A percentile compares a stretch with the other conserved stretches of the same genome.
phyloP scores from a whole-genome alignment of 441 rosid genomes.

The Erysimum pusillum region DNA sequence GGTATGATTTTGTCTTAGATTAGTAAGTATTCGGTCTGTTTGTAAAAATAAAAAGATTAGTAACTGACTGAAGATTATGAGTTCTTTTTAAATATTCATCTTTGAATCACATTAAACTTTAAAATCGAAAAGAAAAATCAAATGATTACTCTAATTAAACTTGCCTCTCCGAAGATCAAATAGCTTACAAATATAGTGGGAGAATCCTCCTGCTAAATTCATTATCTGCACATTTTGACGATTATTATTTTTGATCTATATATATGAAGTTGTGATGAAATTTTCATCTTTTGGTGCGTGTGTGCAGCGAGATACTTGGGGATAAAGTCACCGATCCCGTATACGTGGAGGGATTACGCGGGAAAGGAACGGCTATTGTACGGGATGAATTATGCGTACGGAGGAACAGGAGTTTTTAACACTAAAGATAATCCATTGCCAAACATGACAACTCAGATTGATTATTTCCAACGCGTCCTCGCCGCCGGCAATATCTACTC shows the following conservation, averaged over 20 bases:
- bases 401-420: constrained; percentile 87
- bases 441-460: constrained; percentile 90
- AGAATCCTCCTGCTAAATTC: neutral
- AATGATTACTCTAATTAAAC: neutral
- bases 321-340: constrained; percentile 80
- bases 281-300: neutral
- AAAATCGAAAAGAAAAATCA: neutral
- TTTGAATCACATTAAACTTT: neutral
- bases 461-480: constrained; percentile 59
- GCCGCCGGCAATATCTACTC: constrained; percentile 52
- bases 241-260: too few species aligned
- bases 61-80: neutral
- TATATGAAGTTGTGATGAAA: neutral
- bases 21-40: too few species aligned
- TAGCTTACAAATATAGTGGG: neutral
- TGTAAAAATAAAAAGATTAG: neutral
- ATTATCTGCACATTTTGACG: neutral
- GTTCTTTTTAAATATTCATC: neutral
- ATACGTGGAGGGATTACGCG: constrained; percentile 58
- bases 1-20: neutral
- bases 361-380: constrained; percentile 49
- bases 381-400: constrained; percentile 88
- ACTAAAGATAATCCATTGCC: constrained; percentile 55
- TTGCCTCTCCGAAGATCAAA: neutral
- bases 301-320: constrained; percentile 49